phyloP scores from a whole-genome alignment of 805 yeast genomes.

The Starmerella cellae region DNA sequence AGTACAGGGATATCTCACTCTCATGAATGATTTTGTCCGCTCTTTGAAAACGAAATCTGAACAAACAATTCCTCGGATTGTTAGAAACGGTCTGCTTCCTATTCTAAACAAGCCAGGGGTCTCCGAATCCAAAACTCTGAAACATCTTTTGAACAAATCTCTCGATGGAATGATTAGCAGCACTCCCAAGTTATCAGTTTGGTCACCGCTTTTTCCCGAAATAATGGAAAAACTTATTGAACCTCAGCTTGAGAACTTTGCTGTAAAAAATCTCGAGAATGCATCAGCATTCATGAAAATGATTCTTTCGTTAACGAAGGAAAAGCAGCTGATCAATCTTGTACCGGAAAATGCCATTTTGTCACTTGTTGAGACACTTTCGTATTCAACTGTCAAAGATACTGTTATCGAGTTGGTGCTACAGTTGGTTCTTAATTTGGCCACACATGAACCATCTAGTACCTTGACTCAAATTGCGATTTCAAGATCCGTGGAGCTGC shows the following conservation, averaged over 20 bases:
- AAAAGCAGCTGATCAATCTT: constrained; percentile 36
- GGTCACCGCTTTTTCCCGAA: constrained; percentile 39
- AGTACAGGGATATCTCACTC: constrained; percentile 46
- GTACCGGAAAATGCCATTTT: constrained; percentile 43
- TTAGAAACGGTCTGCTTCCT: constrained; percentile 24
- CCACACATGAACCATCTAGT: constrained; percentile 1
- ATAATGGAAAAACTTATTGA: constrained; percentile 43
- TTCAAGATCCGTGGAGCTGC: neutral
- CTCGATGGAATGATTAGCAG: constrained; percentile 43
- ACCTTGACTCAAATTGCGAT: neutral
- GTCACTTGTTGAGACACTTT: constrained; percentile 44
- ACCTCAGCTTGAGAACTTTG: constrained; percentile 58
- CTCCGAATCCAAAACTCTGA: constrained; percentile 43
- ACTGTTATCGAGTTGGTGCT: constrained; percentile 52
- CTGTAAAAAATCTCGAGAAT: constrained; percentile 66
- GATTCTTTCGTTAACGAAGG: constrained; percentile 45
- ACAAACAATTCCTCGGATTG: constrained; percentile 36
- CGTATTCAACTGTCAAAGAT: constrained; percentile 49
- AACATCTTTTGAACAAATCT: constrained; percentile 57
- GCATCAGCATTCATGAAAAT: constrained; percentile 64
- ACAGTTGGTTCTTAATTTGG: constrained; percentile 27
- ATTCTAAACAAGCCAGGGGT: constrained; percentile 15
- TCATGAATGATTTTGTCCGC: constrained; percentile 40
- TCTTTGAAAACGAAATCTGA: constrained; percentile 48
- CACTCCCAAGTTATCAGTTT: constrained; percentile 39